Conservation (phyloP, 2,329 filamentous ascomycete genomes). For the Trichoderma sp. region DNA sequence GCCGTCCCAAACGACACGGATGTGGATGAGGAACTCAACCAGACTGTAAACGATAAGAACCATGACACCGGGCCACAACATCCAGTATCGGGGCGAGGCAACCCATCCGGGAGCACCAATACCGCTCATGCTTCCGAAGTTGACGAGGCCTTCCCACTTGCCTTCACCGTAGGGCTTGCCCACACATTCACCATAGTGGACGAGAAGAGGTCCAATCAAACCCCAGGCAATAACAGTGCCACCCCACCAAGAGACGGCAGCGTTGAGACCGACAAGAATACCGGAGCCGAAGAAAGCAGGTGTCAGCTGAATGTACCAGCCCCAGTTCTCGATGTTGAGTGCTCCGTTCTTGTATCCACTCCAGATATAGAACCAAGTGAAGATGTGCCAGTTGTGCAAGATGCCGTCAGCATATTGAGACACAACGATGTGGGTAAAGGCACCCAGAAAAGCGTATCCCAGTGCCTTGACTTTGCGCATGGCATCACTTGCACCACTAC, state of each 20-base stretch:
- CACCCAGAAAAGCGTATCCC: conserved; percentile 49
- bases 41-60: conserved; percentile 45
- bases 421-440: conserved; percentile 55
- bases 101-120: conserved; percentile 33
- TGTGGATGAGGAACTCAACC: conserved; percentile 44
- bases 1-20: conserved; percentile 40
- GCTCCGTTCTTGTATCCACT: conserved; percentile 51
- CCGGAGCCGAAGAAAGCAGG: conserved; percentile 62
- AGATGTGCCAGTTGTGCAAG: conserved; percentile 59
- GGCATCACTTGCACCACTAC: conserved; percentile 52
- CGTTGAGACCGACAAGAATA: conserved; percentile 55
- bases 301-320: conserved; percentile 60
- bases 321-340: conserved; percentile 60
- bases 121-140: conserved; percentile 36
- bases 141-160: conserved; percentile 35
- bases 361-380: conserved; percentile 58
- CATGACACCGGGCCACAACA: conserved; percentile 48
- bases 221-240: conserved; percentile 58
- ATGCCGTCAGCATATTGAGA: conserved; percentile 62
- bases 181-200: conserved; percentile 53
- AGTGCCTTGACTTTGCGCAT: conserved; percentile 60
- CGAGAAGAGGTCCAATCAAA: conserved; percentile 50
- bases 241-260: conserved; percentile 57
- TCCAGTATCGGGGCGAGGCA: conserved; percentile 45
- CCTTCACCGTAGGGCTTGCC: conserved; percentile 41